Conservation (phyloP, 345 rosid species). For the Citrus maxima region DNA sequence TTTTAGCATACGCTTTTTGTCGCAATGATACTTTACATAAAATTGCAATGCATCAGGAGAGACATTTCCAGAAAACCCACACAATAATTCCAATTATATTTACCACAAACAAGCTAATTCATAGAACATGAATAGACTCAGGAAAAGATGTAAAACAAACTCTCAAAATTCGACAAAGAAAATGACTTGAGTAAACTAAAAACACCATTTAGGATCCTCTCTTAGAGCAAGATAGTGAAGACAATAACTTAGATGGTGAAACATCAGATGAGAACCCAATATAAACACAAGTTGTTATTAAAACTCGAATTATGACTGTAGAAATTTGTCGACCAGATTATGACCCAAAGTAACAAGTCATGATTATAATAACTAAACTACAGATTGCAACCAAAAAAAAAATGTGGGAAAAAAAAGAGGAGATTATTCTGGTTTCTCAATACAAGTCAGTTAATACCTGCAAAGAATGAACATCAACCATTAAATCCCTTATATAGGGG, state of each 20-base stretch:
- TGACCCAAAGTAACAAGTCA: neutral
- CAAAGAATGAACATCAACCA: conserved; percentile 20
- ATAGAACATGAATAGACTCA: neutral
- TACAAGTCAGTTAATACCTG: conserved; percentile 9
- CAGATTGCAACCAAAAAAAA: neutral
- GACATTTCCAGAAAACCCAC: neutral
- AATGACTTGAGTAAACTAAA: neutral
- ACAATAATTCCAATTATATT: neutral
- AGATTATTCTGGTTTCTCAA: conserved; percentile 11
- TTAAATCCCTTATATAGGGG: conserved; percentile 1
- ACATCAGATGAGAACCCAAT: conserved; percentile 1
- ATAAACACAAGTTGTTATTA: neutral
- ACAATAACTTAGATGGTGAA: neutral
- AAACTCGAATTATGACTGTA: neutral
- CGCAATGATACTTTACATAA: neutral
- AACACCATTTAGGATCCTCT: neutral
- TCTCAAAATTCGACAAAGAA: neutral
- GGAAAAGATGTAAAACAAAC: neutral
- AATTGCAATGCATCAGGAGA: neutral
- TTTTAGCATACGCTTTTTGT: neutral
- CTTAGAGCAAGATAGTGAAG: neutral
- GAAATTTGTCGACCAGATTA: neutral
- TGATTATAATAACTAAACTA: neutral
- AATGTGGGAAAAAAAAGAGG: neutral
- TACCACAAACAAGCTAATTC: neutral